A percentile compares a stretch with the other conserved stretches of the same genome.
These are phyloP conservation scores for Hymenoscyphus linearis DNA, from an alignment of 2,329 filamentous ascomycete genomes.

Conservation along the genomic window DNA sequence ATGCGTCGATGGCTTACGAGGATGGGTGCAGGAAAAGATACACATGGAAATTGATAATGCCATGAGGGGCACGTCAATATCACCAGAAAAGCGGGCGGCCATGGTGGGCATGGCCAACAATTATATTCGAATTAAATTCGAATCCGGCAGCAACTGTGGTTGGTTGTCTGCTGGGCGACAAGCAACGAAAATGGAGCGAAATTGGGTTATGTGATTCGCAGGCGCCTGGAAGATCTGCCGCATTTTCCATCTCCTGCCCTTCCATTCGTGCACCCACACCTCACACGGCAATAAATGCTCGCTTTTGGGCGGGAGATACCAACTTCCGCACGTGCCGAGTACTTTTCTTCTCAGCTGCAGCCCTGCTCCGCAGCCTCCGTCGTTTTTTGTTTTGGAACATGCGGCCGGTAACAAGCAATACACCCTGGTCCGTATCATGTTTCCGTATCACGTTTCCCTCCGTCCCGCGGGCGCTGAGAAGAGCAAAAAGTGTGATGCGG, in stretches of 20 bases:
- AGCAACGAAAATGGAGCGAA: background rate
- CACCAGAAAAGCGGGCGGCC: background rate
- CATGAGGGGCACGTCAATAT: background rate
- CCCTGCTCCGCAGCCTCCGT: background rate
- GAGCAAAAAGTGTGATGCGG: background rate
- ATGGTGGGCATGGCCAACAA: background rate
- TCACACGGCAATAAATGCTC: constrained; percentile 1
- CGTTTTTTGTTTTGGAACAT: constrained; percentile 1
- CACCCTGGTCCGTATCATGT: background rate
- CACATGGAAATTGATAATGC: background rate
- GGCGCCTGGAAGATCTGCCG: background rate
- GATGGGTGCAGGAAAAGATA: background rate
- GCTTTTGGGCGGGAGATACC: background rate
- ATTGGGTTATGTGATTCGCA: constrained; percentile 10
- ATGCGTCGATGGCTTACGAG: background rate
- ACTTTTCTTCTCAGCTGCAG: background rate
- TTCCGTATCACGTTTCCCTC: background rate
- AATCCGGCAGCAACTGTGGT: constrained; percentile 3
- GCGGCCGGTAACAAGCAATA: background rate
- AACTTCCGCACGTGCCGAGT: background rate
- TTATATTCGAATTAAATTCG: background rate
- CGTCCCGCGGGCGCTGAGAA: background rate
- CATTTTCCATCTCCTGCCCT: background rate
- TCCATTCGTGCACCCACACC: background rate
- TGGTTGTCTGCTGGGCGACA: background rate